phyloP scores from a whole-genome alignment of 2,329 filamentous ascomycete species.

The Verticillium dahliae region DNA sequence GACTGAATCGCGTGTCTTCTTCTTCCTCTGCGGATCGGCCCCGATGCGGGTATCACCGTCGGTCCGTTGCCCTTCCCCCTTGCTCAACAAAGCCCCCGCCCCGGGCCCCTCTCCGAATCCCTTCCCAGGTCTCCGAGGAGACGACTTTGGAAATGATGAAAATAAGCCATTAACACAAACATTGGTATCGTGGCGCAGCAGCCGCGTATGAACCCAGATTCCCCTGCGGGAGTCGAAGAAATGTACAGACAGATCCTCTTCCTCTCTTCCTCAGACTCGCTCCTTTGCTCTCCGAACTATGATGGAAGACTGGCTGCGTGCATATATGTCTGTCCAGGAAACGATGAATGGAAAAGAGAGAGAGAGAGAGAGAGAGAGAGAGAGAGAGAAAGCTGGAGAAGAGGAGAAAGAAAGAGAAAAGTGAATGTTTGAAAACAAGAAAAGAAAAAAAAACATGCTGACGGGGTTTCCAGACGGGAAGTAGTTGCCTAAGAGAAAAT shows the following conservation, averaged over 20 bases:
- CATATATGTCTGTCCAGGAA: neutral
- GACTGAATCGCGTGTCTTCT: too few relatives aligned
- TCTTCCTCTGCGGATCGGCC: too few relatives aligned
- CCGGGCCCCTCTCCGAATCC: too few relatives aligned
- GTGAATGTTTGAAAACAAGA: conserved; percentile 5
- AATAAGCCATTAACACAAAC: neutral
- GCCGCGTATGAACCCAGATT: neutral
- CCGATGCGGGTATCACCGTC: too few relatives aligned
- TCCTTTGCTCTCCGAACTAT: neutral
- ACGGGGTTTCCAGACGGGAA: neutral
- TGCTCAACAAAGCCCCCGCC: too few relatives aligned
- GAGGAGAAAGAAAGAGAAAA: conserved; percentile 6
- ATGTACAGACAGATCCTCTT: neutral
- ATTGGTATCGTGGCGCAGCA: neutral
- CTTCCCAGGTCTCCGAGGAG: too few relatives aligned
- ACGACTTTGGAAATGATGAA: neutral
- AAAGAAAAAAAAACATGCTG: conserved; percentile 3
- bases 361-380: conserved; percentile 7
- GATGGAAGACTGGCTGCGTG: neutral
- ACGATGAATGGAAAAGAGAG: conserved; percentile 3
- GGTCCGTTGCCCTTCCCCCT: too few relatives aligned
- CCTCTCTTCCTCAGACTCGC: too few relatives aligned
- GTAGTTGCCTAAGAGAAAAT: too few relatives aligned
- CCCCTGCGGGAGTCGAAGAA: neutral
- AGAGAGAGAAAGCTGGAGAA: neutral